Base-by-base conservation (phyloP, 2,329 filamentous ascomycete species). In the Cordyceps cicadae region DNA sequence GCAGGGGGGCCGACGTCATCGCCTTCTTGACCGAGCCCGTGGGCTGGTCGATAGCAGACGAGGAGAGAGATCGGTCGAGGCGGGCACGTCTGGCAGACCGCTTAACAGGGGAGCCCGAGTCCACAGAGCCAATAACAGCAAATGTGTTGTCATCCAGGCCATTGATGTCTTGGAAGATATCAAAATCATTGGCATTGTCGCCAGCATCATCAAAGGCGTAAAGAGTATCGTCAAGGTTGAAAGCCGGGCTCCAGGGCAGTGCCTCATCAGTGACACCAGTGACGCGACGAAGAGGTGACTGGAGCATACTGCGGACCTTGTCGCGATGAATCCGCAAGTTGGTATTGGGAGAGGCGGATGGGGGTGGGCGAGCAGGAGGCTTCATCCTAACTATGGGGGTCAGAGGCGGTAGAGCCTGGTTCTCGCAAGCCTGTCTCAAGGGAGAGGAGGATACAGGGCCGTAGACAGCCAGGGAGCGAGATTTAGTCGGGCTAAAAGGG, bases 311-410 rank as follows among this genome's bases (percentile, higher is more conserved):
- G 66, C 85, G 84, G 57, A 97, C 90, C 65, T 86, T 87, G 68
- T 93, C 87, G 59, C 93, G 89, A 70, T 97, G 94, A 66, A 94
- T 86, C 62, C 88, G 87, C 21, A 97, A 81, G 69, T 96, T 96
- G 11, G 93, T 97, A 70, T 94, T 95, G 2, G 94, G 93, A 15
- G 93, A 97, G 19, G 90, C 87, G 0, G 93, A 96, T 59, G 89
- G 89, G 29, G 82, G 83, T 8, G 76, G 74, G 5, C 67, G 68
- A 2, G 66, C 66, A 1, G 82, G 81, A 24, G 81, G 77, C 76
- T 89, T 91, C 71, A 96, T 87, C 72, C 94, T 91, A 67, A 92
- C 84, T 21, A 88, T 83, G 5, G 92, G 93, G 0, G 93, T 97
- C 50, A 96, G 77, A 3, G 92, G 92, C 26, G 87, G 87, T 5